These are phyloP conservation scores for Pythium aphanidermatum DNA, from an alignment of 352 stramenopile genomes.

Conservation along the genomic window DNA sequence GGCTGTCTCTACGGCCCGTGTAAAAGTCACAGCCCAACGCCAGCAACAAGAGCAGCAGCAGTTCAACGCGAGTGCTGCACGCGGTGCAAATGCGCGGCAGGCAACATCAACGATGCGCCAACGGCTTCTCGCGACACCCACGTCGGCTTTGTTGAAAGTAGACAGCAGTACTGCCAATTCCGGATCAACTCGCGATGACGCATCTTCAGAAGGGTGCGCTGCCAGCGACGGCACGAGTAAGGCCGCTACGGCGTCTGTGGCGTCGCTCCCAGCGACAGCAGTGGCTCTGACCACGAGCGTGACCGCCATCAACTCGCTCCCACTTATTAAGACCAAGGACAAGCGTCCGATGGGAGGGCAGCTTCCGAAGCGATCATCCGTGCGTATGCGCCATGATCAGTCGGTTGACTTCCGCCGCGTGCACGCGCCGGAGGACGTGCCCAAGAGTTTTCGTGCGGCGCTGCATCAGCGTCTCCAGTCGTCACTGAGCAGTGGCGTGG, in stretches of 20 bases:
- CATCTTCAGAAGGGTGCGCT: too few relatives aligned
- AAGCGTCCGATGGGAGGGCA: conserved; percentile 59
- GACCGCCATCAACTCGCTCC: conserved; percentile 34
- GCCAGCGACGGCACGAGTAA: neutral
- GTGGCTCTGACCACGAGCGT: conserved; percentile 29
- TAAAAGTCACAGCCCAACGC: conserved; percentile 28
- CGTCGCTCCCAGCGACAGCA: neutral
- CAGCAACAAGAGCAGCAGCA: neutral
- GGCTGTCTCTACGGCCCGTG: conserved; percentile 39
- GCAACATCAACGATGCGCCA: neutral
- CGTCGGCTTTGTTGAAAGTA: neutral
- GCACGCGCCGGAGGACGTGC: conserved; percentile 64
- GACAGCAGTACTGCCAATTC: neutral
- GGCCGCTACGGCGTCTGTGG: neutral
- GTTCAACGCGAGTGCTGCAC: neutral
- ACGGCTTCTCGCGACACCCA: conserved; percentile 1
- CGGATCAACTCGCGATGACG: neutral
- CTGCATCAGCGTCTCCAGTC: conserved; percentile 32
- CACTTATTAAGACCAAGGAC: conserved; percentile 47
- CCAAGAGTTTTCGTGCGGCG: conserved; percentile 62
- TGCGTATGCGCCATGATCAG: conserved; percentile 56
- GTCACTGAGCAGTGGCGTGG: neutral
- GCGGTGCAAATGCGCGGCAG: neutral
- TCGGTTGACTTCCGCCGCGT: conserved; percentile 62
- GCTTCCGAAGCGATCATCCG: conserved; percentile 55